Percentiles rank a stretch among this genome's conserved stretches.
phyloP scores from a whole-genome alignment of 2,329 filamentous ascomycete genomes.

The Seiridium cupressi region DNA sequence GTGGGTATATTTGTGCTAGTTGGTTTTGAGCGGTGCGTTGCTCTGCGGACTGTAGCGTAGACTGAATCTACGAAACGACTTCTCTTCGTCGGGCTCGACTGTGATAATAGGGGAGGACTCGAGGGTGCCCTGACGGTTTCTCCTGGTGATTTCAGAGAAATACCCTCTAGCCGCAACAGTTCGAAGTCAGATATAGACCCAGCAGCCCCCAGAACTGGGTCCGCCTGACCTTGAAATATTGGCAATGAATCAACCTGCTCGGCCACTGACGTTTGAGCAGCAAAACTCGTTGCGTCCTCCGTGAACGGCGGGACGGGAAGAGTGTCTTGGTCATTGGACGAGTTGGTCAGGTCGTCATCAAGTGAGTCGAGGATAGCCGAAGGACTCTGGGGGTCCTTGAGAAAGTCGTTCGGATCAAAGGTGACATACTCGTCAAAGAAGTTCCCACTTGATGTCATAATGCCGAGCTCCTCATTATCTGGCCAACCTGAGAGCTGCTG shows the following conservation, averaged over 20 bases:
- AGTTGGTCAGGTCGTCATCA: conserved; percentile 15
- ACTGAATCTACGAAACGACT: conserved; percentile 24
- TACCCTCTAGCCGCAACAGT: conserved; percentile 44
- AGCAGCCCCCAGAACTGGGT: conserved; percentile 22
- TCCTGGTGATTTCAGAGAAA: conserved; percentile 36
- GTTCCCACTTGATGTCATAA: conserved; percentile 20
- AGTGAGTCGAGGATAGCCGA: conserved; percentile 28
- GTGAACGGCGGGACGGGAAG: conserved; percentile 11
- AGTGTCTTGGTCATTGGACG: conserved; percentile 18
- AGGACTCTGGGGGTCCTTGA: conserved; percentile 27
- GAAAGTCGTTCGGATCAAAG: conserved; percentile 27
- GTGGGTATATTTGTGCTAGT: conserved; percentile 3
- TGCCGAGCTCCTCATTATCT: conserved; percentile 24
- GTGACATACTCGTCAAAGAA: conserved; percentile 32
- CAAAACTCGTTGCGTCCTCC: conserved; percentile 11
- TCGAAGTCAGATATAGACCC: conserved; percentile 47
- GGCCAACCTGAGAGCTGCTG: conserved; percentile 21
- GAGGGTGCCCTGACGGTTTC: conserved; percentile 20
- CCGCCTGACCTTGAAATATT: conserved; percentile 14
- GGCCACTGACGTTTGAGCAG: not conserved
- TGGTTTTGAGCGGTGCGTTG: conserved; percentile 19
- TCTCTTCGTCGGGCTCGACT: conserved; percentile 22
- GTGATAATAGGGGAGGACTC: conserved; percentile 24
- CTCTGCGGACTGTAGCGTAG: conserved; percentile 24
- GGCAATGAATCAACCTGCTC: conserved; percentile 12